A percentile compares a stretch with the other conserved stretches of the same genome.
phyloP scores from a whole-genome alignment of 129 eudicot species.

The Ambrosia trifida region DNA sequence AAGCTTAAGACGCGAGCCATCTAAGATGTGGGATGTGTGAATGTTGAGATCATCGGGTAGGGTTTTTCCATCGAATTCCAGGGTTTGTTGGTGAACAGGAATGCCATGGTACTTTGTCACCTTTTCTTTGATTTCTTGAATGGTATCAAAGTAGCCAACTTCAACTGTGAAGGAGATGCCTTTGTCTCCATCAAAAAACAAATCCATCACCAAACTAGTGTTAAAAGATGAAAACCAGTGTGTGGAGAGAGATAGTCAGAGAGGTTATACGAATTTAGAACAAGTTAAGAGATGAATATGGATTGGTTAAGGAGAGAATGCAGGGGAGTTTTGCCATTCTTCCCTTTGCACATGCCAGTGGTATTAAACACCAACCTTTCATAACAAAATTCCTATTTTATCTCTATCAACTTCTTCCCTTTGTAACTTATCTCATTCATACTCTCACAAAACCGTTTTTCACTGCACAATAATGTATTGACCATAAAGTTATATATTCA shows the following conservation, averaged over 20 bases:
- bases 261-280: neutral
- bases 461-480: no score
- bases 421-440: no score
- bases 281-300: neutral
- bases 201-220: slow-evolving; percentile 46
- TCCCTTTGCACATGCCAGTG: no score
- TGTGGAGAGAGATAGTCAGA: neutral
- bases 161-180: slow-evolving; percentile 60
- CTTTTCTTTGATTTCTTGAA: slow-evolving; percentile 75
- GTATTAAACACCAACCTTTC: no score
- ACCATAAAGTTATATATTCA: no score
- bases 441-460: no score
- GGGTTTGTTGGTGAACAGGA: slow-evolving; percentile 60
- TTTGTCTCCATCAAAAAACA: slow-evolving; percentile 49
- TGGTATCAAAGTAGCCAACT: slow-evolving; percentile 77
- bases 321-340: no score
- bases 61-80: slow-evolving; percentile 53
- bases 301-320: neutral
- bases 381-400: neutral
- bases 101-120: slow-evolving; percentile 56
- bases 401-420: no score
- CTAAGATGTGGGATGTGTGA: slow-evolving; percentile 50
- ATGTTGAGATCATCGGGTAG: slow-evolving; percentile 60
- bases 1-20: slow-evolving; percentile 53
- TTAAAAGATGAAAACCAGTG: no score